These are phyloP conservation scores for Hypoxylon sp. DNA, from an alignment of 2,329 filamentous ascomycete species.

Conservation along the genomic window DNA sequence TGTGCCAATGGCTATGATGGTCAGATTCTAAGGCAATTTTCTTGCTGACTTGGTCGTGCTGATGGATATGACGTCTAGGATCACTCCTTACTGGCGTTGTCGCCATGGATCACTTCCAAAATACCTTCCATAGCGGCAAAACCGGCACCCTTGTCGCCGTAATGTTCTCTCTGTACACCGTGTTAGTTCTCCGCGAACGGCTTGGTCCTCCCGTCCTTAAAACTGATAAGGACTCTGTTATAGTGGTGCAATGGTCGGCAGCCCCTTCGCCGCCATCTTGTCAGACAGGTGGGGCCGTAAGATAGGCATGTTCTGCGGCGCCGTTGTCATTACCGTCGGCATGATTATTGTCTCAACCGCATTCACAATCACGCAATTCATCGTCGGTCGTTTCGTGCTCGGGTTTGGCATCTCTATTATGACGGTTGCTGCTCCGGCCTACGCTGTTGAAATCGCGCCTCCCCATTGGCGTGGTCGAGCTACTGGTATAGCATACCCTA, in stretches of 20 bases:
- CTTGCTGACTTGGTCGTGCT: constrained; percentile 17
- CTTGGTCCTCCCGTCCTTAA: background rate
- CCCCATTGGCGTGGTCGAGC: constrained; percentile 66
- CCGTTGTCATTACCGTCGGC: constrained; percentile 61
- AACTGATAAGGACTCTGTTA: constrained; percentile 16
- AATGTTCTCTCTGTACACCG: constrained; percentile 64
- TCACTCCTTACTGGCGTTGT: constrained; percentile 62
- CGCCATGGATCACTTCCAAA: constrained; percentile 61
- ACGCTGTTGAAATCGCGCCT: constrained; percentile 63
- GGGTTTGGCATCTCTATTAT: constrained; percentile 64
- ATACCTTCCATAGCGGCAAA: constrained; percentile 57
- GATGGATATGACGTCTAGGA: constrained; percentile 46
- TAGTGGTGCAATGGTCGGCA: constrained; percentile 60
- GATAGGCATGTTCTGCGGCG: constrained; percentile 62
- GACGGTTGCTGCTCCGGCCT: constrained; percentile 65
- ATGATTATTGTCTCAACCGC: constrained; percentile 60
- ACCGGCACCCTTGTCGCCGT: constrained; percentile 59
- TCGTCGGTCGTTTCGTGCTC: constrained; percentile 64
- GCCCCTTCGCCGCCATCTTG: constrained; percentile 61
- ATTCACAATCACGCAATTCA: constrained; percentile 57
- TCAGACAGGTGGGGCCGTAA: constrained; percentile 62
- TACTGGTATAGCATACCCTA: constrained; percentile 53
- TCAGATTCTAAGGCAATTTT: constrained; percentile 28
- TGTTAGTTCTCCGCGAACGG: constrained; percentile 55
- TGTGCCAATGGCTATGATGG: constrained; percentile 65